phyloP scores from a whole-genome alignment of 2,329 filamentous ascomycete genomes.

The Fusarium robinianum region DNA sequence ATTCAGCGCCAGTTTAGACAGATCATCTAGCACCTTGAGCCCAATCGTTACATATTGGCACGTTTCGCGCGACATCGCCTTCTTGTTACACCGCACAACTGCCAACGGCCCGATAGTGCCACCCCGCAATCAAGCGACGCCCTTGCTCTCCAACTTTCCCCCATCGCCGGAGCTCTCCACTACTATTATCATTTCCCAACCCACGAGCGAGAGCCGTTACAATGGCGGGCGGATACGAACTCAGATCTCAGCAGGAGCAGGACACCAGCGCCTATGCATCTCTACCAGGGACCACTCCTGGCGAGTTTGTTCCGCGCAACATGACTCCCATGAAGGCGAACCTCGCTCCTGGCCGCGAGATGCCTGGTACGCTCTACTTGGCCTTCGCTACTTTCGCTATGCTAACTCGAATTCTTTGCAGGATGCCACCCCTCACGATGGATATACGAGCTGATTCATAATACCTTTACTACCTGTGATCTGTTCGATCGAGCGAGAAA shows the following conservation, averaged over 20 bases:
- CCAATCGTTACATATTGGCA: too few species aligned
- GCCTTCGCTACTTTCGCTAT: neutral
- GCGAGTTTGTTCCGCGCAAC: conserved; percentile 39
- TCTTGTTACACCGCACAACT: neutral
- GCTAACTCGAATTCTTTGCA: conserved; percentile 25
- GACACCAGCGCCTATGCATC: conserved; percentile 38
- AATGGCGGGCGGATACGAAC: conserved; percentile 39
- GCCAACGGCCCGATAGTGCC: conserved; percentile 7
- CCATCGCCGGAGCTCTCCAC: too few species aligned
- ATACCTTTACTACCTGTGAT: conserved; percentile 44
- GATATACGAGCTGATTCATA: conserved; percentile 47
- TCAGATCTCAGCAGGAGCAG: conserved; percentile 37
- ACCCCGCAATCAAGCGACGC: conserved; percentile 31
- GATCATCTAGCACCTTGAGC: neutral
- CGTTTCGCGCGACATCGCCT: neutral
- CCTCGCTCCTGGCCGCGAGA: conserved; percentile 32
- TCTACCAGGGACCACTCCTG: conserved; percentile 40
- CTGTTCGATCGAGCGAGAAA: conserved; percentile 43
- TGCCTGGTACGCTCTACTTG: conserved; percentile 33
- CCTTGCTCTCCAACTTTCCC: too few species aligned
- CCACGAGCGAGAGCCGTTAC: too few species aligned
- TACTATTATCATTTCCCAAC: too few species aligned
- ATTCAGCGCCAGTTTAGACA: neutral
- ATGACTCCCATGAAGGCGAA: conserved; percentile 41
- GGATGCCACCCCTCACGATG: conserved; percentile 48